These are phyloP conservation scores for Lolium rigidum DNA, from an alignment of 176 grass and related monocot genomes.

Conservation along the genomic window DNA sequence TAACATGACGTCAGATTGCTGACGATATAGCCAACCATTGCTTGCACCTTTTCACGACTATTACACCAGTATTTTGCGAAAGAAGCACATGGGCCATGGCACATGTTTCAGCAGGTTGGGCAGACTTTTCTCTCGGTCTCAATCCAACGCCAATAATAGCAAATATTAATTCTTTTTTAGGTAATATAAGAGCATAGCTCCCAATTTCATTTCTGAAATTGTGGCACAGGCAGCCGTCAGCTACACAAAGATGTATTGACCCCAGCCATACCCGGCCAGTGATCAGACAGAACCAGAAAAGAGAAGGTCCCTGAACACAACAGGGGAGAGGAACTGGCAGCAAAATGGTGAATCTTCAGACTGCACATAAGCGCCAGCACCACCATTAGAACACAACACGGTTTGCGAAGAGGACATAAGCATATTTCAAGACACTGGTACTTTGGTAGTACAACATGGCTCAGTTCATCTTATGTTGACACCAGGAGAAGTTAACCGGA, in stretches of 20 bases:
- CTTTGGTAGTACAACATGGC: background rate
- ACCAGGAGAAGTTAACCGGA: constrained; percentile 15
- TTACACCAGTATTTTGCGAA: background rate
- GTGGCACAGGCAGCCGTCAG: background rate
- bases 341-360: background rate
- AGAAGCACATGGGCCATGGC: background rate
- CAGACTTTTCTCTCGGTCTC: background rate
- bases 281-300: background rate
- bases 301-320: background rate
- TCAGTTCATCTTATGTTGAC: background rate
- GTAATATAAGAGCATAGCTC: background rate
- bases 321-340: background rate
- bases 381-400: background rate
- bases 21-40: background rate
- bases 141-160: background rate
- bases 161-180: background rate
- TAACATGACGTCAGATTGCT: background rate
- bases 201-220: background rate
- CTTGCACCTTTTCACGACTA: background rate
- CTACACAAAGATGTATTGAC: background rate
- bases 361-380: background rate
- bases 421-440: background rate
- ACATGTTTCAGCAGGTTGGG: background rate
- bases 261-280: background rate
- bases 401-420: background rate